These are phyloP conservation scores for Cokeromyces recurvatus DNA, from an alignment of 371 early-diverging fungal species.

Conservation along the genomic window DNA sequence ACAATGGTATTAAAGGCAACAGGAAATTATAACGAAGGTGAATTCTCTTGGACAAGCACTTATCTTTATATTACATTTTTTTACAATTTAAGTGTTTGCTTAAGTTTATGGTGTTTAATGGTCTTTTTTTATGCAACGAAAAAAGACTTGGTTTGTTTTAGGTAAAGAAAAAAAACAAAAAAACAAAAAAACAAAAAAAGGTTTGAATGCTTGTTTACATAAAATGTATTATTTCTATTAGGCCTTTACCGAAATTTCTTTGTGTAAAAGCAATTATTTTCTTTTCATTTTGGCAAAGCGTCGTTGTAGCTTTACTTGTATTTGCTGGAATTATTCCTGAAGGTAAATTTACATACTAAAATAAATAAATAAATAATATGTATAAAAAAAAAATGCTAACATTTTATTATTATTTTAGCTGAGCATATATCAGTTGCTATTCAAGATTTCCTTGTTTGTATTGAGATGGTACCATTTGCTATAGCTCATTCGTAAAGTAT, in stretches of 20 bases:
- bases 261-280: constrained; percentile 94
- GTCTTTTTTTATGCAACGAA: constrained; percentile 86
- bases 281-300: constrained; percentile 96
- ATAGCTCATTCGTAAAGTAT: constrained; percentile 77
- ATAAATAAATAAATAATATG: no score
- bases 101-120: constrained; percentile 82
- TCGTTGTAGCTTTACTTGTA: constrained; percentile 80
- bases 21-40: constrained; percentile 79
- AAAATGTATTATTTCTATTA: constrained; percentile 14
- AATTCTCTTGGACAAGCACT: constrained; percentile 62
- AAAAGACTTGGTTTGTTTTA: constrained; percentile 73
- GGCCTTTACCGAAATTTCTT: constrained; percentile 91
- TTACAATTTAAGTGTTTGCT: constrained; percentile 84
- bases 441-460: constrained; percentile 89
- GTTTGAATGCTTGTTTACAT: no score
- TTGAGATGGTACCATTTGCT: constrained; percentile 89
- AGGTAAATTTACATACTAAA: no score
- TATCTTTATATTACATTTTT: constrained; percentile 82
- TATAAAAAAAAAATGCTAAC: background rate
- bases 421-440: constrained; percentile 83
- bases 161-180: constrained; percentile 38
- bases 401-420: constrained; percentile 23
- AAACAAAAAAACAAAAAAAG: no score
- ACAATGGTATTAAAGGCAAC: constrained; percentile 78
- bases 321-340: constrained; percentile 67